A percentile compares a stretch with the other conserved stretches of the same genome.
phyloP scores from a whole-genome alignment of 2,329 filamentous ascomycete genomes.

The Calonectria honghensis region DNA sequence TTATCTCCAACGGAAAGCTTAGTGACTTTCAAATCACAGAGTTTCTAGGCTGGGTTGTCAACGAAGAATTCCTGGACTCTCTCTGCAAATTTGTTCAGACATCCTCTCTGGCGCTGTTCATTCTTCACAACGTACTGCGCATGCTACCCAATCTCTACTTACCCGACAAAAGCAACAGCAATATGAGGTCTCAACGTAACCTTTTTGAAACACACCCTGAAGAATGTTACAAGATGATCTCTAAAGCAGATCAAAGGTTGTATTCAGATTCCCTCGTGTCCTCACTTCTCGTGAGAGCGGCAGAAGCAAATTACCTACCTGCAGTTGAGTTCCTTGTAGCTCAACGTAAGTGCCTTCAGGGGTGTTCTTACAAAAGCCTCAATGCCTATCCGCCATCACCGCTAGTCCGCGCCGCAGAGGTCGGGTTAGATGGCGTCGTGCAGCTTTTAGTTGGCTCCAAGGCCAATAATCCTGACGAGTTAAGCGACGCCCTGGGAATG shows the following conservation, averaged over 20 bases:
- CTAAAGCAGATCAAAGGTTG: neutral
- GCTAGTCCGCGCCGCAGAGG: neutral
- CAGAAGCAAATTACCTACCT: neutral
- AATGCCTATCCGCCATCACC: conserved; percentile 1
- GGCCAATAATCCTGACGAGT: neutral
- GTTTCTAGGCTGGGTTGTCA: neutral
- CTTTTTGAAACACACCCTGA: neutral
- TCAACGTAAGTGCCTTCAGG: neutral
- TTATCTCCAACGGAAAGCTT: neutral
- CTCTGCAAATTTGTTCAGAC: neutral
- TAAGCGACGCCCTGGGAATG: conserved; percentile 4
- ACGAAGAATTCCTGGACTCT: neutral
- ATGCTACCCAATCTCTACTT: neutral
- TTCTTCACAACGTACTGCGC: neutral
- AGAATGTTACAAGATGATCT: neutral
- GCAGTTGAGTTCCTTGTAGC: neutral
- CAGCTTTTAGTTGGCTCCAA: neutral
- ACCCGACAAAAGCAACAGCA: neutral
- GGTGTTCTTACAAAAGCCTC: neutral
- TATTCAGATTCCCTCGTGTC: neutral
- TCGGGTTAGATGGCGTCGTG: neutral
- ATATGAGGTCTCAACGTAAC: neutral
- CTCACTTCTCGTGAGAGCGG: neutral
- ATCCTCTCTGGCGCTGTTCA: neutral
- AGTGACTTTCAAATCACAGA: neutral